Evolutionary conservation across 345 rosid species (phyloP).

Genomic region (Dimocarpus longan): DNA sequence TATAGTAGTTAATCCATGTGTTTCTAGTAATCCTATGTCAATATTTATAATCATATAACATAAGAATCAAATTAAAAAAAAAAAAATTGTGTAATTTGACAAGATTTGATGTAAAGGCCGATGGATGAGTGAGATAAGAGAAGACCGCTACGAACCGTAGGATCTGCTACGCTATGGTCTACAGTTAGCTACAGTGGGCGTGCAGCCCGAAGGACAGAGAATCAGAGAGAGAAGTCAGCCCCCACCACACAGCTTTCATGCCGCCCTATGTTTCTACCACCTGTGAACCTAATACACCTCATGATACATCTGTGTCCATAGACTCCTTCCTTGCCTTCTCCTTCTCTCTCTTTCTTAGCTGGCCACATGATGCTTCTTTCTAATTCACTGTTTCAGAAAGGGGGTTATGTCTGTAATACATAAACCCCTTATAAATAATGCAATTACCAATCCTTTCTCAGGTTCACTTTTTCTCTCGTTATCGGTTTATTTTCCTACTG

Average conservation of each 20-base stretch:
- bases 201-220: background rate
- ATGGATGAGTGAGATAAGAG: no score
- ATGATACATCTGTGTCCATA: slow-evolving; percentile 35
- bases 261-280: slow-evolving; percentile 37
- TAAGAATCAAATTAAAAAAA: no score
- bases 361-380: slow-evolving; percentile 39
- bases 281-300: slow-evolving; percentile 40
- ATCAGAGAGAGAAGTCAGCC: slow-evolving; percentile 11
- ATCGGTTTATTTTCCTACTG: background rate
- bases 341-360: slow-evolving; percentile 42
- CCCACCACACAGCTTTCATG: slow-evolving; percentile 25
- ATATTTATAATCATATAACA: no score
- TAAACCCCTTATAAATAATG: slow-evolving; percentile 11
- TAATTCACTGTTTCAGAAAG: slow-evolving; percentile 37
- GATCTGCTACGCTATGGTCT: slow-evolving; percentile 1
- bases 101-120: no score
- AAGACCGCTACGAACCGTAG: background rate
- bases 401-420: no score
- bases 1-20: no score
- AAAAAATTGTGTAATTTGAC: no score
- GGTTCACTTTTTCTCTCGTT: no score
- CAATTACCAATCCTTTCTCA: background rate
- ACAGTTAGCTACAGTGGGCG: background rate
- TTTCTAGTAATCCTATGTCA: no score
- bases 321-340: slow-evolving; percentile 2